These are phyloP conservation scores for Wickerhamomyces canadensis DNA, from an alignment of 805 yeast species.

Conservation along the genomic window DNA sequence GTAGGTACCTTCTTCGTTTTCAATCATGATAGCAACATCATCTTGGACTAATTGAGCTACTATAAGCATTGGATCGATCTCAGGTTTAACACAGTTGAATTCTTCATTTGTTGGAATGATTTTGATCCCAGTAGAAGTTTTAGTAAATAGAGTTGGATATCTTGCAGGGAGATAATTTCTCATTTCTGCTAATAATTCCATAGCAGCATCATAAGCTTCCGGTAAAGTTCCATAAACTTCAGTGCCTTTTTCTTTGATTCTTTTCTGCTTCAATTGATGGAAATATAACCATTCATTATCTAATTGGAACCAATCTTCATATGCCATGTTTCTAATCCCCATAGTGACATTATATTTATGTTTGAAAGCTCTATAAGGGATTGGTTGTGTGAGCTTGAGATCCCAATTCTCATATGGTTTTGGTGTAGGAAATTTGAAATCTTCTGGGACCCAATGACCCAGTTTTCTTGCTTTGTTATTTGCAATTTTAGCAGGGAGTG, in stretches of 20 bases:
- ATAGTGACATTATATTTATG: conserved; percentile 60
- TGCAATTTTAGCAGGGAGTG: conserved; percentile 30
- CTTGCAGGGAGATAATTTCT: conserved; percentile 47
- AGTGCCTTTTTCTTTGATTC: conserved; percentile 41
- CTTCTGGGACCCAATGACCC: conserved; percentile 53
- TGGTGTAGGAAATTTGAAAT: conserved; percentile 45
- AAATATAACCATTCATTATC: conserved; percentile 60
- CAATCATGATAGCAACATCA: conserved; percentile 64
- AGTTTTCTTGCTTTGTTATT: conserved; percentile 40
- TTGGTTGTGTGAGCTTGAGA: conserved; percentile 11
- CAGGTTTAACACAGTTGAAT: conserved; percentile 28
- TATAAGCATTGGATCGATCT: conserved; percentile 53
- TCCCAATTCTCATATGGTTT: conserved; percentile 31
- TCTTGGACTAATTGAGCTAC: conserved; percentile 57
- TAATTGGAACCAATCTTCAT: conserved; percentile 59
- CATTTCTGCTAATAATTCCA: conserved; percentile 50
- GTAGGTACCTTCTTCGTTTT: conserved; percentile 51
- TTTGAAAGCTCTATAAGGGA: conserved; percentile 44
- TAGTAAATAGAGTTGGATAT: conserved; percentile 47
- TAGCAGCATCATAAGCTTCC: conserved; percentile 47
- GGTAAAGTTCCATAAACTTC: conserved; percentile 45
- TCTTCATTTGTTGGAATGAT: conserved; percentile 50
- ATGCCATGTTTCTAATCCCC: conserved; percentile 64
- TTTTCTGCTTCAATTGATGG: conserved; percentile 45
- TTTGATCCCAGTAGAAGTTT: conserved; percentile 15